phyloP scores from a whole-genome alignment of 164 flowering plant species.

The Nymphaea colorata region DNA sequence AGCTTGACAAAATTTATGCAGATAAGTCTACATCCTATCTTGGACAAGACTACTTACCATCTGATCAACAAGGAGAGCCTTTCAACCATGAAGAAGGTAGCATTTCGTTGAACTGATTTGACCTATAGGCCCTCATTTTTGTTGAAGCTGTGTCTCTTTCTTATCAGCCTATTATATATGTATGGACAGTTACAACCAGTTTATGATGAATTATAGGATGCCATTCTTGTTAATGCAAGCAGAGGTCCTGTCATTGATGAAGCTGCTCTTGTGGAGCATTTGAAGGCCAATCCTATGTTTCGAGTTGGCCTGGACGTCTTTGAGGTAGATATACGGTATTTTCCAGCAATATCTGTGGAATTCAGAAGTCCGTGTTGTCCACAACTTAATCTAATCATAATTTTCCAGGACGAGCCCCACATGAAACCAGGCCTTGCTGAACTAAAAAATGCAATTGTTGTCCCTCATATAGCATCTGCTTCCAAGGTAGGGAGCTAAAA shows the following conservation, averaged over 20 bases:
- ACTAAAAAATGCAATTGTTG: conserved; percentile 81
- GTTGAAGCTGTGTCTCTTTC: neutral
- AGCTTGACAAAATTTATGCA: conserved; percentile 8
- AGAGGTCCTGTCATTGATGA: conserved; percentile 96
- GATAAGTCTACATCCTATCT: conserved; percentile 89
- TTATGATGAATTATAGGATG: conserved; percentile 38
- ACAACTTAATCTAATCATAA: neutral
- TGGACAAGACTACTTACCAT: conserved; percentile 95
- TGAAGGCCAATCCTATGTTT: conserved; percentile 88
- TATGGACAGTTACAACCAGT: neutral
- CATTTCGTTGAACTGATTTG: neutral
- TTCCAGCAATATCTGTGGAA: neutral
- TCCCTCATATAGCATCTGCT: conserved; percentile 97
- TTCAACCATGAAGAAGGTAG: conserved; percentile 82
- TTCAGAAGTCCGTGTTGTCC: neutral
- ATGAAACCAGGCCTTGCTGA: conserved; percentile 97
- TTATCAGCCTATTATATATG: neutral
- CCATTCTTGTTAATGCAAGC: conserved; percentile 84
- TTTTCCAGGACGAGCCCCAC: conserved; percentile 75
- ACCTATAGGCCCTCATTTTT: neutral
- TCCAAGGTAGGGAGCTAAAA: conserved; percentile 54
- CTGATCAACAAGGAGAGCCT: conserved; percentile 82
- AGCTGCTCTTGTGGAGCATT: conserved; percentile 84
- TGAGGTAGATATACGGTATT: conserved; percentile 39
- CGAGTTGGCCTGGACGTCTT: conserved; percentile 98